These are phyloP conservation scores for Adiantum capillusveneris DNA, from an alignment of 75 land plant genomes.

Conservation along the genomic window DNA sequence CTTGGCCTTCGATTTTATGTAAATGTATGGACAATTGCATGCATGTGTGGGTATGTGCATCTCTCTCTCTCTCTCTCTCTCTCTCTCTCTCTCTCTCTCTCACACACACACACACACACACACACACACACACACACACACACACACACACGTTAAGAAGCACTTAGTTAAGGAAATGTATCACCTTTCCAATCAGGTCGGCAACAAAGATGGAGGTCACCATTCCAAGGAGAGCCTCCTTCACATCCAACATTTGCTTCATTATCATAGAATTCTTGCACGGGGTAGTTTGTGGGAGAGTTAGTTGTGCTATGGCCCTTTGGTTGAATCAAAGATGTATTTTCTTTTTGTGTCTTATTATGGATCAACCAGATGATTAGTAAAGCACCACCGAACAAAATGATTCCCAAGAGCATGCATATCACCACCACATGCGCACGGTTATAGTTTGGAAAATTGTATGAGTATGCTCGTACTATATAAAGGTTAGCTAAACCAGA, in stretches of 20 bases:
- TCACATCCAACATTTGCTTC: not conserved
- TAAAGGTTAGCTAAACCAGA: not conserved
- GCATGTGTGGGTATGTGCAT: no score
- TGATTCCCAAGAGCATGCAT: not conserved
- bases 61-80: no score
- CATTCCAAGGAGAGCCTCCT: not conserved
- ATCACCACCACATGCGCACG: conserved; percentile 5
- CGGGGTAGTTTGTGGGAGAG: no score
- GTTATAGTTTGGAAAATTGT: conserved; percentile 4
- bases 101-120: no score
- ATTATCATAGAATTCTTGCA: no score
- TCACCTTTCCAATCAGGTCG: conserved; percentile 3
- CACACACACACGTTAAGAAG: no score
- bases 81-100: no score
- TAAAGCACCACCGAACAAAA: not conserved
- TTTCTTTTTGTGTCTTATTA: not conserved
- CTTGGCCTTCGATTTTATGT: no score
- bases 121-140: no score
- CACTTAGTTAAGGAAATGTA: no score
- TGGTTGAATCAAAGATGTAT: not conserved
- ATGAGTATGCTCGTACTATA: not conserved
- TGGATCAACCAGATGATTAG: not conserved
- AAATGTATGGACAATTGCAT: no score
- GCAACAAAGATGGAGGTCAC: not conserved
- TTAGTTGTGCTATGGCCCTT: not conserved